Evolutionary conservation across 305 asterid genomes (phyloP).

Genomic region (Fraxinus velutina): DNA sequence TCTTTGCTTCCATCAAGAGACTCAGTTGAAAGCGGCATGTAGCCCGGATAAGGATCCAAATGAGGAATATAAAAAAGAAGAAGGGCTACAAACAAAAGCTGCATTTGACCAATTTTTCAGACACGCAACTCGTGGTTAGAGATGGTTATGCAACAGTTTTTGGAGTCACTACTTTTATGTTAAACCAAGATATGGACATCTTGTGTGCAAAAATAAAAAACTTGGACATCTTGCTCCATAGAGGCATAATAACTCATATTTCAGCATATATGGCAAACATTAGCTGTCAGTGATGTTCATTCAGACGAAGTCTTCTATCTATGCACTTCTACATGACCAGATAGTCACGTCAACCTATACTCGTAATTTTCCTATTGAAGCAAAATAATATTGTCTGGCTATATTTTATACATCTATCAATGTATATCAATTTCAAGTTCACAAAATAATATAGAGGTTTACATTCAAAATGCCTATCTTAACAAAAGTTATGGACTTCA

Average conservation of each 20-base stretch:
- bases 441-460: constrained; percentile 6
- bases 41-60: constrained; percentile 64
- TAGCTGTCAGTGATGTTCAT: constrained; percentile 3
- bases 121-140: constrained; percentile 13
- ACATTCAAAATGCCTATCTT: background rate
- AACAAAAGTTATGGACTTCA: background rate
- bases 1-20: constrained; percentile 41
- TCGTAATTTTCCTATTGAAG: background rate
- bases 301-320: constrained; percentile 7
- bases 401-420: constrained; percentile 6
- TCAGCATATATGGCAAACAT: constrained; percentile 5
- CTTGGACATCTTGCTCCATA: constrained; percentile 3
- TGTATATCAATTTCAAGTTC: constrained; percentile 7
- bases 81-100: constrained; percentile 63
- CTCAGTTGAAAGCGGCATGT: constrained; percentile 57
- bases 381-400: constrained; percentile 10
- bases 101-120: constrained; percentile 26
- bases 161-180: background rate
- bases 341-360: background rate
- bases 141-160: background rate
- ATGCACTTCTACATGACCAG: constrained; percentile 6
- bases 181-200: constrained; percentile 7
- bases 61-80: constrained; percentile 66
- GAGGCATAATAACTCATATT: constrained; percentile 15
- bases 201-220: background rate